These are phyloP conservation scores for Hypoxylon sp. DNA, from an alignment of 2,329 filamentous ascomycete genomes.

Conservation along the genomic window DNA sequence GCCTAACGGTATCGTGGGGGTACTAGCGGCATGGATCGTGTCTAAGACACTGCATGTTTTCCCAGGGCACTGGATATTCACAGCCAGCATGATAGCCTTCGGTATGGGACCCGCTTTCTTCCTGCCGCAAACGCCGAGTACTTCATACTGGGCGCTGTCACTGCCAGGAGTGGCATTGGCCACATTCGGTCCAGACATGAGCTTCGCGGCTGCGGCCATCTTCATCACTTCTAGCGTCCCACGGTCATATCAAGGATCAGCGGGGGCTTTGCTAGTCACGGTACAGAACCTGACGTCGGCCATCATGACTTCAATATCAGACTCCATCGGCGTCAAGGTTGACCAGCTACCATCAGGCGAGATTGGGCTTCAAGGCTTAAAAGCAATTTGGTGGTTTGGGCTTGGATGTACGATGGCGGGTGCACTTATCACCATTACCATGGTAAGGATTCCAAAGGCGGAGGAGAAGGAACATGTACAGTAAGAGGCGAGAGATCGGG, in stretches of 20 bases:
- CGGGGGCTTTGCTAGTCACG: conserved; percentile 63
- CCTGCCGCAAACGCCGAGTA: conserved; percentile 56
- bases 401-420: conserved; percentile 43
- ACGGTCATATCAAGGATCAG: conserved; percentile 63
- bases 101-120: conserved; percentile 49
- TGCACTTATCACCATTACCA: conserved; percentile 43
- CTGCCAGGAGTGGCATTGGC: conserved; percentile 62
- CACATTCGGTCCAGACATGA: conserved; percentile 64
- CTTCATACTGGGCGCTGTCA: conserved; percentile 62
- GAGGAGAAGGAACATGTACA: conserved; percentile 50
- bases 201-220: conserved; percentile 64
- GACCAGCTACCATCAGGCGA: conserved; percentile 46
- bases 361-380: conserved; percentile 45
- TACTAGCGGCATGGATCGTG: conserved; percentile 63
- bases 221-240: conserved; percentile 64
- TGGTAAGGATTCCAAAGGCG: conserved; percentile 48
- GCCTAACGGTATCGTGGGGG: conserved; percentile 62
- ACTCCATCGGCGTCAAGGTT: conserved; percentile 54
- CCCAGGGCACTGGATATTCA: conserved; percentile 63
- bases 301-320: conserved; percentile 57
- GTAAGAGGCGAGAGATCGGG: conserved; percentile 15
- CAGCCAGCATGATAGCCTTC: conserved; percentile 58
- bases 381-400: conserved; percentile 51
- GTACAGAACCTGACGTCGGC: conserved; percentile 63
- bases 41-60: conserved; percentile 62